phyloP scores from a whole-genome alignment of 257 asterid genomes.

The Solanum megistacrolobum region DNA sequence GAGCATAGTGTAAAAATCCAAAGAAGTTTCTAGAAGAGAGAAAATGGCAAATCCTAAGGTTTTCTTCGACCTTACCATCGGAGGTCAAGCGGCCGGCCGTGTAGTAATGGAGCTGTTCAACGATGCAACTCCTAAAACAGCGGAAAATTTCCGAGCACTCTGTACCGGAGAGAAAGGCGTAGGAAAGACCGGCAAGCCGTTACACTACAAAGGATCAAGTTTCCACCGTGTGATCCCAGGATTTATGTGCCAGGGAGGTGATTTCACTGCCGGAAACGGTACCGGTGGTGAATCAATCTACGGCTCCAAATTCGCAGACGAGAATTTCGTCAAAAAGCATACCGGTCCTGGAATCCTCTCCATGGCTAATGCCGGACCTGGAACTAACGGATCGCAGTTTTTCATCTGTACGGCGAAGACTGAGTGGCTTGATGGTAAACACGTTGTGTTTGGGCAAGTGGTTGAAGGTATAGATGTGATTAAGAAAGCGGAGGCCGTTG shows the following conservation, averaged over 20 bases:
- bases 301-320: constrained; percentile 52
- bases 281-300: constrained; percentile 77
- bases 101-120: constrained; percentile 45
- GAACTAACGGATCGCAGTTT: constrained; percentile 64
- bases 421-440: constrained; percentile 65
- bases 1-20: neutral
- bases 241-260: constrained; percentile 69
- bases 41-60: constrained; percentile 49
- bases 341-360: constrained; percentile 58
- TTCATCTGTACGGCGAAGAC: constrained; percentile 50
- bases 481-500: constrained; percentile 39
- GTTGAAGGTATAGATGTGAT: constrained; percentile 51
- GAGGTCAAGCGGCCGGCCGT: constrained; percentile 28
- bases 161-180: constrained; percentile 71
- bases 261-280: constrained; percentile 62
- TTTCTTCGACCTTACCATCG: constrained; percentile 47
- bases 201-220: constrained; percentile 50
- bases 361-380: constrained; percentile 66
- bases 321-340: constrained; percentile 55
- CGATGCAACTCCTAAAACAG: constrained; percentile 51
- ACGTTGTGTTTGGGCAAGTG: constrained; percentile 61
- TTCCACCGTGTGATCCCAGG: constrained; percentile 59
- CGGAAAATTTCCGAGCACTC: constrained; percentile 65
- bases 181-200: constrained; percentile 42
- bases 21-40: neutral